These are phyloP conservation scores for Epichloe festucae DNA, from an alignment of 2,329 filamentous ascomycete species.

Conservation along the genomic window DNA sequence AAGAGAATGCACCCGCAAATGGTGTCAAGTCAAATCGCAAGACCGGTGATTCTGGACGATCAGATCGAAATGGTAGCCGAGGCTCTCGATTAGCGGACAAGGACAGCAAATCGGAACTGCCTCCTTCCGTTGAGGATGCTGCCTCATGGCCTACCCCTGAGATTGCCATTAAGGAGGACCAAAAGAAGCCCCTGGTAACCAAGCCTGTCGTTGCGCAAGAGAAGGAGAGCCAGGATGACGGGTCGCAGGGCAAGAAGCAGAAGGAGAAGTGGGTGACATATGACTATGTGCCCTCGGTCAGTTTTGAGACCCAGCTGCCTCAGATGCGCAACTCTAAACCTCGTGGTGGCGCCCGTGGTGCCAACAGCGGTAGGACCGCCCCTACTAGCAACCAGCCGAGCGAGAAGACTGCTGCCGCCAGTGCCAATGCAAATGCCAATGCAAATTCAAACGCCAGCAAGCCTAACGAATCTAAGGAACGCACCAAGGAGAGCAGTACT, in stretches of 20 bases:
- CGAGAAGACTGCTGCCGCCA: constrained; percentile 23
- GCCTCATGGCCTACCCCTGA: constrained; percentile 86
- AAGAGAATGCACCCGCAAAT: constrained; percentile 19
- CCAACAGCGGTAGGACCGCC: constrained; percentile 25
- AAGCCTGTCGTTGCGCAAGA: constrained; percentile 50
- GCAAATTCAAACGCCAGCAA: constrained; percentile 18
- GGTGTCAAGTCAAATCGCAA: constrained; percentile 31
- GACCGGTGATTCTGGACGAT: constrained; percentile 25
- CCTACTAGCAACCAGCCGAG: constrained; percentile 17
- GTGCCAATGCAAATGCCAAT: constrained; percentile 11
- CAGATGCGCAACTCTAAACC: constrained; percentile 35
- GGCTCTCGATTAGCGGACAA: constrained; percentile 33
- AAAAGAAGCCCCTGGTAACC: constrained; percentile 47
- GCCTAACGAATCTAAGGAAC: constrained; percentile 20
- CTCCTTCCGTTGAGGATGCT: constrained; percentile 62
- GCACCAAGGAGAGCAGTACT: constrained; percentile 22
- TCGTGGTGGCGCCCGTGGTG: constrained; percentile 34
- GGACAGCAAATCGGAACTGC: constrained; percentile 20
- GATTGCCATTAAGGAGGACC: constrained; percentile 54
- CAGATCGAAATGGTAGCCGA: constrained; percentile 31
- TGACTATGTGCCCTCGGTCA: constrained; percentile 69
- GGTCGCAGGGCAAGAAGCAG: constrained; percentile 35
- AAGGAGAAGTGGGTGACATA: constrained; percentile 83
- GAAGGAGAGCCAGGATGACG: constrained; percentile 46
- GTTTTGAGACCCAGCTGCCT: constrained; percentile 73